These are phyloP conservation scores for Artemisia argyi DNA, from an alignment of 129 eudicot species.

Conservation along the genomic window DNA sequence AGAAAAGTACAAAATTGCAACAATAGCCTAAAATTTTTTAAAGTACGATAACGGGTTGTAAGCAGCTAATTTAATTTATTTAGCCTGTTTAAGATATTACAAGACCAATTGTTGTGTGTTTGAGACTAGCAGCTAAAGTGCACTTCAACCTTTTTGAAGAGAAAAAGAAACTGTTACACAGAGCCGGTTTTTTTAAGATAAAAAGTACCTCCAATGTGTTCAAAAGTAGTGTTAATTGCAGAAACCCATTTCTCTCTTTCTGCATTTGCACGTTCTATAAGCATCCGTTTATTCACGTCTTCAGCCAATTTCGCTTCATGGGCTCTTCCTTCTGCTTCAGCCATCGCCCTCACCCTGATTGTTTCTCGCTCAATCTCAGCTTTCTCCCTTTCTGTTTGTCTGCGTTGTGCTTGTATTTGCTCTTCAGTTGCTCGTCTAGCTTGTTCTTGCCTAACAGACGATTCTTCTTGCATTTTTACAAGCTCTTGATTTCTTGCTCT, in stretches of 20 bases:
- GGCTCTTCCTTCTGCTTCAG: conserved; percentile 97
- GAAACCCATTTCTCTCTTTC: conserved; percentile 99
- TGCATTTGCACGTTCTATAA: conserved; percentile 89
- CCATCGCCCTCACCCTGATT: conserved; percentile 86
- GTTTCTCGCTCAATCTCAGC: conserved; percentile 97
- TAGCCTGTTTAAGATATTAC: no score
- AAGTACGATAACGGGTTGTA: no score
- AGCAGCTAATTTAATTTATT: no score
- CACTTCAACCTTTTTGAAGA: neutral
- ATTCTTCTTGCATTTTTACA: conserved; percentile 96
- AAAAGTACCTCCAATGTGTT: conserved; percentile 86
- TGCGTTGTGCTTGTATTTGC: conserved; percentile 91
- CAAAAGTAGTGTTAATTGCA: conserved; percentile 94
- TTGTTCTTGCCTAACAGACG: conserved; percentile 82
- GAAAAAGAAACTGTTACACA: neutral
- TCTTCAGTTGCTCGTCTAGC: conserved; percentile 95
- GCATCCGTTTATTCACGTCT: conserved; percentile 84
- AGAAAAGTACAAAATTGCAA: no score
- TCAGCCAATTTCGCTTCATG: conserved; percentile 95
- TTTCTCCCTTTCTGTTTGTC: conserved; percentile 94
- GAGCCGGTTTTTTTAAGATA: neutral
- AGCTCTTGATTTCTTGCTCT: conserved; percentile 95
- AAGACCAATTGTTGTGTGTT: no score
- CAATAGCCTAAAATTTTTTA: no score
- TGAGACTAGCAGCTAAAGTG: neutral